Conservation (phyloP, 164 flowering plant genomes). For the Umbilicus rupestris region DNA sequence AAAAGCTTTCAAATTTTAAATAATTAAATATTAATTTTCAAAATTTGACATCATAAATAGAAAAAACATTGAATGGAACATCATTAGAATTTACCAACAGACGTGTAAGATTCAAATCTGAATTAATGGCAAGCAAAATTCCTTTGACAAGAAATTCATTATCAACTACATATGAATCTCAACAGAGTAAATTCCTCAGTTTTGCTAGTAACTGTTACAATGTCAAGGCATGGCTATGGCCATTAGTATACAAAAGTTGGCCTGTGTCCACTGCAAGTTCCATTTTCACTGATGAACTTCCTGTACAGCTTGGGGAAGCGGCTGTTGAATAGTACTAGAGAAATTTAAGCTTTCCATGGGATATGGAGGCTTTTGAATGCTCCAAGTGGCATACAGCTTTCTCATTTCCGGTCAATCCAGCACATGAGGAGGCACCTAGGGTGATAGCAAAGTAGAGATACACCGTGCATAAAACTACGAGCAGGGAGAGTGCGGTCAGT, state of each 20-base stretch:
- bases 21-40: background rate
- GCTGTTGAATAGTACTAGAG: constrained; percentile 18
- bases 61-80: too few relatives aligned
- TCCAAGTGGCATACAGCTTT: constrained; percentile 41
- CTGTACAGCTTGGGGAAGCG: background rate
- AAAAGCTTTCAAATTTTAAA: background rate
- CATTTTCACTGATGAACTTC: background rate
- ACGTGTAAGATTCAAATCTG: too few relatives aligned
- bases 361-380: constrained; percentile 31
- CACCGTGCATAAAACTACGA: constrained; percentile 52
- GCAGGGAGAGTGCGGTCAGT: constrained; percentile 42
- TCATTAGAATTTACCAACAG: too few relatives aligned
- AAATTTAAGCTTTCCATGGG: constrained; percentile 48
- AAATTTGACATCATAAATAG: too few relatives aligned
- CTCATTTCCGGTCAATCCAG: constrained; percentile 37
- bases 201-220: background rate
- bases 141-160: too few relatives aligned
- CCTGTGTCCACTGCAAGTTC: background rate
- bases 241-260: background rate
- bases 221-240: background rate
- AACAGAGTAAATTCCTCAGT: background rate
- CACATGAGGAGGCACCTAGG: constrained; percentile 45
- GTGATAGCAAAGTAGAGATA: constrained; percentile 81
- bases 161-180: too few relatives aligned
- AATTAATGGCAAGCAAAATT: too few relatives aligned